Evolutionary conservation across 805 yeast species (phyloP), one percentile per base, ranked within the genome.

Genomic region (Starmera quercuum): DNA sequence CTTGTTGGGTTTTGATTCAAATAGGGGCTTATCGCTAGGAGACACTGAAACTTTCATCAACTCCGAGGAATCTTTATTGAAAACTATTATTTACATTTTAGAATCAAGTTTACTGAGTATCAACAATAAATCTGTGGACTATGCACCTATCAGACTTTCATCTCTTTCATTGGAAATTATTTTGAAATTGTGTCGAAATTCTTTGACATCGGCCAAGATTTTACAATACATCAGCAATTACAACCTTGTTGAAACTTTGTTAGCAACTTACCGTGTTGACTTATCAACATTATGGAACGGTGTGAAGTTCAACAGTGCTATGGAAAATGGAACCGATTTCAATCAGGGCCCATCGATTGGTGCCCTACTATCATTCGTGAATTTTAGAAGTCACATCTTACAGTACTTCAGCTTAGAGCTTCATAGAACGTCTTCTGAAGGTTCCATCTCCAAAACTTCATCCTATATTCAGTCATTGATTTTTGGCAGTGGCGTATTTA

Each of bases 381-480:
- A 62, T 26, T 78, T 73, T 41, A 68, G 95, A 46, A 68, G 75
- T 28, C 59, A 67, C 14, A 58, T 81, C 11, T 59, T 85, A 17
- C 83, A 82, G 41, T 75, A 77, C 45, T 57, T 85, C 39, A 72
- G 88, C 13, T 57, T 81, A 34, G 94, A 86, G 42, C 63, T 90
- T n/a, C 87, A 82, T 49, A 68, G 68, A 35, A 61, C 73, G 11
- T 62, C 70, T 0, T 35, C 46, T 29, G 39, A 58, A 42, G 67
- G 74, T 7, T 63, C 80, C 7, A 46, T 75, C 25, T 59, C 81
- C 19, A 58, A 75, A 44, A 64, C 73, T 37, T 60, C 69, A 28
- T 58, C 63, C 17, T 80, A 81, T 42, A 61, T 78, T 18, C 62
- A 68, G 5, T 46, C 64, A 4, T 58, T 87, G 15, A 73, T 79